Evolutionary conservation across 768 basidiomycete species (phyloP).

Genomic region (Roridomyces roridus): DNA sequence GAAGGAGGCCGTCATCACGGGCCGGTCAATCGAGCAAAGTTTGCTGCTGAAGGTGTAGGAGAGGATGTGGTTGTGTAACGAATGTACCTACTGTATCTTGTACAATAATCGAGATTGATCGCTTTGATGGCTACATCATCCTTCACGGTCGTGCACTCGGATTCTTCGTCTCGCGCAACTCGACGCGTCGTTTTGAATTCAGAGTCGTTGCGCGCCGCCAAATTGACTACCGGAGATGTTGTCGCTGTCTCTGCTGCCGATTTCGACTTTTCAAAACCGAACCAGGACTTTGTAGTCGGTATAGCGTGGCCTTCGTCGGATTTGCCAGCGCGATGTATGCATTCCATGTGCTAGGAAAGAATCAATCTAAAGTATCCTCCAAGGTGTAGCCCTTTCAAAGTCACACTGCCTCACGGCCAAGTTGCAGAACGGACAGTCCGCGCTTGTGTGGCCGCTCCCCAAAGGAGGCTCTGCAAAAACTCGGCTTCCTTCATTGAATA

Average conservation of each 20-base stretch:
- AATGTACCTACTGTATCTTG: too few species aligned
- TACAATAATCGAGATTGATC: too few species aligned
- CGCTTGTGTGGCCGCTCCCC: constrained; percentile 56
- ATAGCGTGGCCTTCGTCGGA: constrained; percentile 80
- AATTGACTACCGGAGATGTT: constrained; percentile 73
- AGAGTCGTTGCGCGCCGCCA: constrained; percentile 64
- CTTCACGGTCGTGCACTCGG: constrained; percentile 10
- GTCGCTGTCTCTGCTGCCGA: constrained; percentile 57
- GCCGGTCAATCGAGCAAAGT: constrained; percentile 25
- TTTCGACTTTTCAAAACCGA: constrained; percentile 15
- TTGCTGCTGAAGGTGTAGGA: not conserved
- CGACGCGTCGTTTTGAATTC: constrained; percentile 70
- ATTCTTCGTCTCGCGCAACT: constrained; percentile 51
- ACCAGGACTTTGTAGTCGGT: constrained; percentile 70
- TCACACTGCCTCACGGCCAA: constrained; percentile 68
- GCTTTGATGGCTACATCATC: constrained; percentile 12
- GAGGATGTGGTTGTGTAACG: too few species aligned
- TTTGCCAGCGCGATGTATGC: constrained; percentile 62
- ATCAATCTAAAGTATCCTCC: constrained; percentile 11
- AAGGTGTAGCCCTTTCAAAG: constrained; percentile 62
- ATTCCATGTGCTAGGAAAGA: constrained; percentile 4
- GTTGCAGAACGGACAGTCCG: constrained; percentile 54
- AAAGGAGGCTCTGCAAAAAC: constrained; percentile 40
- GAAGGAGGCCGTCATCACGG: constrained; percentile 38
- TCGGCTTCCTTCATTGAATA: constrained; percentile 54